Base-by-base conservation (phyloP, 2,329 filamentous ascomycete species). In the Exophiala calicioides region DNA sequence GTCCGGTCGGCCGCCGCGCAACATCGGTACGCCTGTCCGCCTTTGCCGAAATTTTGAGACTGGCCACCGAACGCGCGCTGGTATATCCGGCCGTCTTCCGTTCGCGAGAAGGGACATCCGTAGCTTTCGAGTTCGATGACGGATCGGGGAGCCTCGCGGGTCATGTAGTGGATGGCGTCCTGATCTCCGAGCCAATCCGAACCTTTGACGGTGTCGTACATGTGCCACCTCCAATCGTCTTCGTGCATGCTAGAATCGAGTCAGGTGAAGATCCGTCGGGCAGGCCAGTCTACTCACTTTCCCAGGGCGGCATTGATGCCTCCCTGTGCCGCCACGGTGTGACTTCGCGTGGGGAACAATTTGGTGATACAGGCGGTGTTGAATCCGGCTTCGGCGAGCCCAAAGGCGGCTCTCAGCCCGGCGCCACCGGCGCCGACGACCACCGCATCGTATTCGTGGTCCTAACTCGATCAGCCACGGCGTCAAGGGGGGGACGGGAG, bases 11-110 rank as follows among this genome's bases (percentile, higher is more conserved):
- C 93, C 52, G 90, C 93, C 70, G 90, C 91, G 70, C 89, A 94
- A 80, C 90, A 94, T 74, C 93, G 82, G 80, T 97, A 97, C 59
- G 93, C 93, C 76, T 98, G 93, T 47, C 93, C 93, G 71, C 91
- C 93, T 78, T 97, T 95, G 66, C 93, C 93, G 65, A 71, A 97
- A 63, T 96, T 85, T 72, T 91, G 88, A 29, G 90, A 95, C 70
- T 97, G 93, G 68, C 93, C 93, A 81, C 93, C 93, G 65, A 98
- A 96, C 56, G 93, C 93, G 76, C 93, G 88, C 78, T 97, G 91
- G 80, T 97, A 97, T 65, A 97, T 97, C 72, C 85, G 90, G 67
- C 93, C 93, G 63, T 96, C 90, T 66, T 95, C 90, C 13, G 91
- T 97, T 82, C 91, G 82, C 43, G 70, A 73, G 75, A 97, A 97